phyloP scores from a whole-genome alignment of 1,139 yeast genomes.

The Geotrichum australiense region DNA sequence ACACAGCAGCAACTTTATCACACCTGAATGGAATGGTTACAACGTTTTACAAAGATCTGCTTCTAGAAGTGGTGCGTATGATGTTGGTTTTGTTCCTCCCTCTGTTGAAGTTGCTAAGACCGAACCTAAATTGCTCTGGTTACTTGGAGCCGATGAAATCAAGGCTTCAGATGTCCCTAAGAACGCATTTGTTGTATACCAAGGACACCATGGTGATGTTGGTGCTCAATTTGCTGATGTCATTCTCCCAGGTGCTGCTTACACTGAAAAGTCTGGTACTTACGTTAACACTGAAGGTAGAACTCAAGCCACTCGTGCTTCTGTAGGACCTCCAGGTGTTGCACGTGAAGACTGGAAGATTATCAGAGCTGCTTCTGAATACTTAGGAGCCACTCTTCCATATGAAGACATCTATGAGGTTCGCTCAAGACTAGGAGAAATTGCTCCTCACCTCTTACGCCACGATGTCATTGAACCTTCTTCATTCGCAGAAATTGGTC shows the following conservation, averaged over 20 bases:
- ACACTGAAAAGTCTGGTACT: slow-evolving; percentile 81
- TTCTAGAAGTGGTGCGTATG: slow-evolving; percentile 79
- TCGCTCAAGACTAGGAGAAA: slow-evolving; percentile 63
- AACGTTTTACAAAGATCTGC: slow-evolving; percentile 82
- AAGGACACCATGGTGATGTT: slow-evolving; percentile 87
- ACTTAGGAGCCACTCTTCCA: slow-evolving; percentile 62
- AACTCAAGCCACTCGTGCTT: slow-evolving; percentile 78
- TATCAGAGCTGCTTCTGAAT: slow-evolving; percentile 75
- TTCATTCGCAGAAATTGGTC: slow-evolving; percentile 53
- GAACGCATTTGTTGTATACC: slow-evolving; percentile 84
- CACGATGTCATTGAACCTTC: slow-evolving; percentile 68
- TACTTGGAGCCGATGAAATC: slow-evolving; percentile 81
- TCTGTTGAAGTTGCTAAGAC: slow-evolving; percentile 43
- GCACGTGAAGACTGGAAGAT: slow-evolving; percentile 94
- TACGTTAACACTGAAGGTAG: slow-evolving; percentile 90
- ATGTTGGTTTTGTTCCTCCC: slow-evolving; percentile 66
- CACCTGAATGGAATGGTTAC: slow-evolving; percentile 75
- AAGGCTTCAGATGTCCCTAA: slow-evolving; percentile 62
- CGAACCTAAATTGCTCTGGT: slow-evolving; percentile 68
- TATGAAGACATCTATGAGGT: slow-evolving; percentile 68
- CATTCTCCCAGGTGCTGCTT: slow-evolving; percentile 80
- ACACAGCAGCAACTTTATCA: slow-evolving; percentile 52
- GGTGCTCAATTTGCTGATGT: slow-evolving; percentile 91
- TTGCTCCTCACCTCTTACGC: slow-evolving; percentile 75
- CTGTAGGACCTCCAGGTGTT: slow-evolving; percentile 80